Evolutionary conservation across 495 filamentous ascomycete genomes (phyloP), one percentile per base, ranked within the genome.

Genomic region (Tuber microsphaerosporum): DNA sequence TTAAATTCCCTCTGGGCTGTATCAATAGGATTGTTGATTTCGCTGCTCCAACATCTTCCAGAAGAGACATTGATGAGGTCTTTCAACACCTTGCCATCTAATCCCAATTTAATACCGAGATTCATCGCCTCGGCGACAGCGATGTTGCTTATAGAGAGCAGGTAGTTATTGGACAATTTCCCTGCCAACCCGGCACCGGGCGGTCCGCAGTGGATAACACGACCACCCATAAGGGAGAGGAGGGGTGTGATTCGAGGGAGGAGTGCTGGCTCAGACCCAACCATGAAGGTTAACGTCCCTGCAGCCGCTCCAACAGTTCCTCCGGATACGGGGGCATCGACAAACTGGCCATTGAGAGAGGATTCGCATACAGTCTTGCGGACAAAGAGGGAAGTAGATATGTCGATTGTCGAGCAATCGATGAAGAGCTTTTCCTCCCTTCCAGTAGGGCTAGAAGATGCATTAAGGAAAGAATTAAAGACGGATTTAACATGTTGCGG

Each of bases 71-170:
- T 97, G 83, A 97, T 91, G 84, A 97, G 86, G 56, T 89, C 88
- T 2, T 91, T 92, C 20, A 97, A 85, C 1, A 89, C 89, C 80
- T 91, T 91, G 17, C 92, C 90, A 73, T 97, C 92, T 16, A 97
- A 87, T 2, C 94, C 94, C 87, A 91, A 92, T 76, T 89, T 89
- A 34, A 94, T 89, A 41, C 93, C 94, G 31, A 97, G 88, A 77
- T 94, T 93, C 94, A 97, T 97, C 0, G 93, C 94, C 84, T 97
- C 94, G 1, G 92, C 91, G 0, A 92, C 94, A 2, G 92, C 94
- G 78, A 97, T 94, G 81, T 97, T 97, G 83, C 92, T 94, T 75
- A 97, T 90, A 2, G 93, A 93, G 17, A 97, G 86, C 56, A 97
- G 89, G 82, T 97, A 97, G 81, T 97, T 97, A 84, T 97, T 97